Conservation (phyloP, 345 rosid species). For the Rubroshorea leprosula region DNA sequence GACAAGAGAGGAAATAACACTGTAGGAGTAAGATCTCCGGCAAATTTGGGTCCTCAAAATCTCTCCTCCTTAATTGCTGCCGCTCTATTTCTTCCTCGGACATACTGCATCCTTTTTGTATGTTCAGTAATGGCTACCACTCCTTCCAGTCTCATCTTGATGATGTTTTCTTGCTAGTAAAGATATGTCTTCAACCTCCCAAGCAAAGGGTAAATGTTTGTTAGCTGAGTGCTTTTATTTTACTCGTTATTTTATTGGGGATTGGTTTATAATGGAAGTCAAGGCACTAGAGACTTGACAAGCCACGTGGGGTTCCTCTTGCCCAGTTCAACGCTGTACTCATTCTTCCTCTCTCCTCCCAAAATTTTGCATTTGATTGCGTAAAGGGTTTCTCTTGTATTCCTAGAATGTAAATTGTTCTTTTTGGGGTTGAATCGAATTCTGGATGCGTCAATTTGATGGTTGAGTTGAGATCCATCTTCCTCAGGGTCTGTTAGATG, state of each 20-base stretch:
- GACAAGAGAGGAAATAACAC: no score
- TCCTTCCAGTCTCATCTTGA: no score
- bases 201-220: no score
- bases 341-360: neutral
- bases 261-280: neutral
- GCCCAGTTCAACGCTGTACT: neutral
- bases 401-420: neutral
- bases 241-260: neutral
- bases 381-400: neutral
- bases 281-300: neutral
- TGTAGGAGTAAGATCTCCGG: no score
- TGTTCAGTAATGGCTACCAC: no score
- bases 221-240: neutral
- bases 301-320: neutral
- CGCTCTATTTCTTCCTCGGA: no score
- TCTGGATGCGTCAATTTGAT: neutral
- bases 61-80: no score
- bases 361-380: neutral
- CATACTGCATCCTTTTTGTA: no score
- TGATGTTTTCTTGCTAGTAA: no score
- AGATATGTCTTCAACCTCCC: no score
- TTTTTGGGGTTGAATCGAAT: no score
- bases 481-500: constrained; percentile 13
- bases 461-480: neutral
- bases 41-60: no score